phyloP scores from a whole-genome alignment of 805 yeast species.

The Saccharomycopsis babjevae region DNA sequence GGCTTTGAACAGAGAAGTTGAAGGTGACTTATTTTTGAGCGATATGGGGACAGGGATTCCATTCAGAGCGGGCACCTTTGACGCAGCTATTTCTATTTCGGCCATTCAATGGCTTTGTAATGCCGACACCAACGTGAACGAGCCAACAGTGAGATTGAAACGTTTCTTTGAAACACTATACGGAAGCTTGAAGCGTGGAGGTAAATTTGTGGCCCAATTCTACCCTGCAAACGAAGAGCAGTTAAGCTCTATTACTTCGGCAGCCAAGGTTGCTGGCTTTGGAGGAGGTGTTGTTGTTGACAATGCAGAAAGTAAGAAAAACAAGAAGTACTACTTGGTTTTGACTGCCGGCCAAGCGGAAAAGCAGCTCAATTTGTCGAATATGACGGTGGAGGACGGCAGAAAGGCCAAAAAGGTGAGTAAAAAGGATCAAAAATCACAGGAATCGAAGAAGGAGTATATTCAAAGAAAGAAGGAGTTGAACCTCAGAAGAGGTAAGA shows the following conservation, averaged over 20 bases:
- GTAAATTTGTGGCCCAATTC: slow-evolving; percentile 94
- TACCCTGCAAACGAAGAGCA: slow-evolving; percentile 89
- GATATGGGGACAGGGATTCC: slow-evolving; percentile 95
- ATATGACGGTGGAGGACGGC: slow-evolving; percentile 60
- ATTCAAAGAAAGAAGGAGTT: slow-evolving; percentile 87
- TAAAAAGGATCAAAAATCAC: slow-evolving; percentile 33
- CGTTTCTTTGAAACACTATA: slow-evolving; percentile 82
- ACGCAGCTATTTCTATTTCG: slow-evolving; percentile 89
- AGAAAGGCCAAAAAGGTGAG: slow-evolving; percentile 30
- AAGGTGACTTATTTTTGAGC: slow-evolving; percentile 83
- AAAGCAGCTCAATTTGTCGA: slow-evolving; percentile 62
- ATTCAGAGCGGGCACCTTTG: slow-evolving; percentile 91
- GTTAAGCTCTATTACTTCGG: slow-evolving; percentile 60
- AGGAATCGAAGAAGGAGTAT: slow-evolving; percentile 71
- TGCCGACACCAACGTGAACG: slow-evolving; percentile 74
- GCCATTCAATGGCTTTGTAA: slow-evolving; percentile 98
- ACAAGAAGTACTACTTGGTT: slow-evolving; percentile 84
- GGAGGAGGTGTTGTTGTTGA: slow-evolving; percentile 93
- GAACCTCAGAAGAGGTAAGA: slow-evolving; percentile 83
- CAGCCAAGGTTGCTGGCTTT: slow-evolving; percentile 92
- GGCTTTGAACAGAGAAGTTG: slow-evolving; percentile 84
- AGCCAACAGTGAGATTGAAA: slow-evolving; percentile 73
- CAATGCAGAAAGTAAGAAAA: slow-evolving; percentile 85
- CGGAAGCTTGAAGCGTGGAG: slow-evolving; percentile 82
- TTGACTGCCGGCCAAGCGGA: slow-evolving; percentile 79